These are phyloP conservation scores for Corinectria fuckeliana DNA, from an alignment of 2,329 filamentous ascomycete species.

Conservation along the genomic window DNA sequence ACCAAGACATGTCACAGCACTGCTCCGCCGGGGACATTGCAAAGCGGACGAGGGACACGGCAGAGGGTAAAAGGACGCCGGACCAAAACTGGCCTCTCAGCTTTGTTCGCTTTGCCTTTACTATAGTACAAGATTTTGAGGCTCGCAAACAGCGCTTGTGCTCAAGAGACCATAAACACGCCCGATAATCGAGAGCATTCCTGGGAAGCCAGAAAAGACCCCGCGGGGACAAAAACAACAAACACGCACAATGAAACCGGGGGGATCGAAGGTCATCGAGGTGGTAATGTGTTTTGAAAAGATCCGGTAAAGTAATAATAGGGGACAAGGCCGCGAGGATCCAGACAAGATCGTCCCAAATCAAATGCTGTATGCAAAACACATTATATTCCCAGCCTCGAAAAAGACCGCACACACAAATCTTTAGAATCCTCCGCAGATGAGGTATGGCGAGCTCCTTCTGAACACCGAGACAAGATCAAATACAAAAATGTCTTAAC, in stretches of 20 bases:
- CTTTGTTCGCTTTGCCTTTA: slow-evolving; percentile 41
- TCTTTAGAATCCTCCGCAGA: slow-evolving; percentile 17
- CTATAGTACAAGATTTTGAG: slow-evolving; percentile 36
- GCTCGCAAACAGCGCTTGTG: slow-evolving; percentile 36
- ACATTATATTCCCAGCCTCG: slow-evolving; percentile 43
- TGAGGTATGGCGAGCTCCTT: slow-evolving; percentile 33
- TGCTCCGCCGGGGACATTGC: not conserved
- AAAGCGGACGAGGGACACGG: not conserved
- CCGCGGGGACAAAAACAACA: slow-evolving; percentile 23
- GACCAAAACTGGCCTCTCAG: slow-evolving; percentile 50
- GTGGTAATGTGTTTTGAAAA: slow-evolving; percentile 31
- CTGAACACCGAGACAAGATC: slow-evolving; percentile 38
- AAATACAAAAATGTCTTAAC: slow-evolving; percentile 40
- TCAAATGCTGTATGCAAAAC: slow-evolving; percentile 34
- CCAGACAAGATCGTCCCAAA: slow-evolving; percentile 38
- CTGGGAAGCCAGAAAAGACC: slow-evolving; percentile 1
- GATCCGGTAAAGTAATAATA: slow-evolving; percentile 25
- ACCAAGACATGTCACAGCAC: too few species aligned
- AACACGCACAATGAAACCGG: slow-evolving; percentile 20
- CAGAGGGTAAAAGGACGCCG: slow-evolving; percentile 27
- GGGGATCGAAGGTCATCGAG: slow-evolving; percentile 23
- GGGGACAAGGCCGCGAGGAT: slow-evolving; percentile 30
- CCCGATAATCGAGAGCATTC: slow-evolving; percentile 30
- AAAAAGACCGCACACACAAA: slow-evolving; percentile 38
- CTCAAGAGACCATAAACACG: slow-evolving; percentile 49